Evolutionary conservation across 345 rosid genomes (phyloP).

Genomic region (Salix dunnii): DNA sequence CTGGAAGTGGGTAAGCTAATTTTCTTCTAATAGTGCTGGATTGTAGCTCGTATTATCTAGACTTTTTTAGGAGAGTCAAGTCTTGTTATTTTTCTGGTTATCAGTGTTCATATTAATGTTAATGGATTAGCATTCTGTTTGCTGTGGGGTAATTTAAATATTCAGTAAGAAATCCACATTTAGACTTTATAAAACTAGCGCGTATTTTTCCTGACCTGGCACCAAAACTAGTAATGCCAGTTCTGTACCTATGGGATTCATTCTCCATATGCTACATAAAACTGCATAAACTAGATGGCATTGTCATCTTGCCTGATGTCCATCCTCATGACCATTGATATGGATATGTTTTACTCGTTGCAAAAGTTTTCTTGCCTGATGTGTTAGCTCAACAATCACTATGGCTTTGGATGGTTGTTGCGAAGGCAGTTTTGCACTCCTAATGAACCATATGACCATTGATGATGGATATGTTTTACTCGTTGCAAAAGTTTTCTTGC

Average conservation of each 20-base stretch:
- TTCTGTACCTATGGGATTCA: too few relatives aligned
- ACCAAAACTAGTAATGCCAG: too few relatives aligned
- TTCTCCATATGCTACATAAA: too few relatives aligned
- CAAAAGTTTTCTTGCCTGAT: not conserved
- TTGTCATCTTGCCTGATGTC: not conserved
- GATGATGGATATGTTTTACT: not conserved
- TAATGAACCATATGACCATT: not conserved
- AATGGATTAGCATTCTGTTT: not conserved
- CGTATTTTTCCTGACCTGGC: too few relatives aligned
- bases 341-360: not conserved
- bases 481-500: not conserved
- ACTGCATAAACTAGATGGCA: too few relatives aligned
- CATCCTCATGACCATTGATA: not conserved
- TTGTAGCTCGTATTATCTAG: not conserved
- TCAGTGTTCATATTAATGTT: not conserved
- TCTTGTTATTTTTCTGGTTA: not conserved
- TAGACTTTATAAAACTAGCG: too few relatives aligned
- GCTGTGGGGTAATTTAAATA: not conserved
- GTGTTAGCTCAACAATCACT: not conserved
- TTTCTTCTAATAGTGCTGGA: not conserved
- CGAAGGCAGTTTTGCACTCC: not conserved
- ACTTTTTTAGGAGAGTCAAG: not conserved
- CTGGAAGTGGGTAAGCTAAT: not conserved
- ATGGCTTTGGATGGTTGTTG: not conserved
- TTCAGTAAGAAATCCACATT: too few relatives aligned